Conservation (phyloP, 1,284 basidiomycete genomes). For the Apiotrichum siamense region DNA sequence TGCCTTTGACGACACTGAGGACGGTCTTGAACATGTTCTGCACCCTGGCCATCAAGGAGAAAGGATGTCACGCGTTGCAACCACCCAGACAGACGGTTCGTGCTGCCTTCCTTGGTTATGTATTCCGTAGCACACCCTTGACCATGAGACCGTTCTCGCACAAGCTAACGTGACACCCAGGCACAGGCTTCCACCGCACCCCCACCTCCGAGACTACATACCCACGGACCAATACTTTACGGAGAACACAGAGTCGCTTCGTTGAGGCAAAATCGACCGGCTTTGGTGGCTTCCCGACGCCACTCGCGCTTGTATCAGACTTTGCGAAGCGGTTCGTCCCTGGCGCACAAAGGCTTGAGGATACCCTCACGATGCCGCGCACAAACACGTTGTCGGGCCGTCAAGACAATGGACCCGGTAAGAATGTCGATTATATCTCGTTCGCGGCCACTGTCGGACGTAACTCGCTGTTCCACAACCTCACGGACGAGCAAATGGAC, state of each 20-base stretch:
- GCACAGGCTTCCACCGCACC: slow-evolving; percentile 22
- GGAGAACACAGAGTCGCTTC: slow-evolving; percentile 38
- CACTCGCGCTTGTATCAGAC: slow-evolving; percentile 55
- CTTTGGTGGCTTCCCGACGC: slow-evolving; percentile 87
- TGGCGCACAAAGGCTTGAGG: slow-evolving; percentile 52
- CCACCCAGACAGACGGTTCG: slow-evolving; percentile 24
- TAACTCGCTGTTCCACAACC: slow-evolving; percentile 76
- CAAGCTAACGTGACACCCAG: too few species aligned
- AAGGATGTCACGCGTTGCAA: slow-evolving; percentile 38
- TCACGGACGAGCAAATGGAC: slow-evolving; percentile 77
- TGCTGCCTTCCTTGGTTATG: background rate
- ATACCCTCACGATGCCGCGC: slow-evolving; percentile 66
- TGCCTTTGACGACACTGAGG: slow-evolving; percentile 51
- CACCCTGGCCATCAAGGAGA: slow-evolving; percentile 10
- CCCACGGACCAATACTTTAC: slow-evolving; percentile 24
- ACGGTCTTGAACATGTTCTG: slow-evolving; percentile 17
- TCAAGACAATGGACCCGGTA: slow-evolving; percentile 49
- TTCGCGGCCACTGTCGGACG: slow-evolving; percentile 78
- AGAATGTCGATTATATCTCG: slow-evolving; percentile 69
- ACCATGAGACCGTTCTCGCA: too few species aligned
- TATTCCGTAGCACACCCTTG: too few species aligned
- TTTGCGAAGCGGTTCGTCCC: slow-evolving; percentile 58
- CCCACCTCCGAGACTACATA: background rate
- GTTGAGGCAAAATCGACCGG: slow-evolving; percentile 36
- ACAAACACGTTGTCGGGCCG: slow-evolving; percentile 53